These are phyloP conservation scores for Pythium dissimile DNA, from an alignment of 352 stramenopile genomes.

Conservation along the genomic window DNA sequence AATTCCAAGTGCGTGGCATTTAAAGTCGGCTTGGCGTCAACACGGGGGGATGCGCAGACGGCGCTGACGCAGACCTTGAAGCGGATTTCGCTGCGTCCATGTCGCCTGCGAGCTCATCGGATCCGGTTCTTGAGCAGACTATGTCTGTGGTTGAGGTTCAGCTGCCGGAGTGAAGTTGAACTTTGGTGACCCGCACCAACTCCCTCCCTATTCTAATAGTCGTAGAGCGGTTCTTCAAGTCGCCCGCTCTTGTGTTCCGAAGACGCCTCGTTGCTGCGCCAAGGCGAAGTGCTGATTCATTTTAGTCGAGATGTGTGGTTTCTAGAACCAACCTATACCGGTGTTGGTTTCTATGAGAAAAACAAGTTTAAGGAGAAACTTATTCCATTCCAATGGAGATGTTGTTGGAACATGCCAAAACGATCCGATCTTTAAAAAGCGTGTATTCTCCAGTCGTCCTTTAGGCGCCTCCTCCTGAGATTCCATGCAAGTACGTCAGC, in stretches of 20 bases:
- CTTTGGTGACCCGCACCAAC: background rate
- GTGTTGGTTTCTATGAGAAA: background rate
- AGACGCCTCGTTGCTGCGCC: too few relatives aligned
- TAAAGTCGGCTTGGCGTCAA: too few relatives aligned
- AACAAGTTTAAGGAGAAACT: too few relatives aligned
- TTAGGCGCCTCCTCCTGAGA: background rate
- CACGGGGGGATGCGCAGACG: background rate
- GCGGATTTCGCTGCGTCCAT: background rate
- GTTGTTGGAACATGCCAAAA: background rate
- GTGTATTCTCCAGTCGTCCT: background rate
- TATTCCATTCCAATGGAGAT: too few relatives aligned
- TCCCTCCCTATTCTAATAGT: background rate
- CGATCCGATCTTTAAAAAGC: background rate
- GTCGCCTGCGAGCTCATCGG: background rate
- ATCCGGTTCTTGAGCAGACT: background rate
- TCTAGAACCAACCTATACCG: too few relatives aligned
- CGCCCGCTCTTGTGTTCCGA: background rate
- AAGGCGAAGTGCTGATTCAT: too few relatives aligned
- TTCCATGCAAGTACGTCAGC: background rate
- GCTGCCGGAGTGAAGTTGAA: background rate
- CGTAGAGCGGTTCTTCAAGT: background rate
- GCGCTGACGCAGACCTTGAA: background rate
- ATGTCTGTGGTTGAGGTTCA: background rate
- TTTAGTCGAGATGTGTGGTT: too few relatives aligned
- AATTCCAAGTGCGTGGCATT: too few relatives aligned